Evolutionary conservation across 371 early-diverging fungal genomes (phyloP).

Genomic region (Chytridiales sp.): DNA sequence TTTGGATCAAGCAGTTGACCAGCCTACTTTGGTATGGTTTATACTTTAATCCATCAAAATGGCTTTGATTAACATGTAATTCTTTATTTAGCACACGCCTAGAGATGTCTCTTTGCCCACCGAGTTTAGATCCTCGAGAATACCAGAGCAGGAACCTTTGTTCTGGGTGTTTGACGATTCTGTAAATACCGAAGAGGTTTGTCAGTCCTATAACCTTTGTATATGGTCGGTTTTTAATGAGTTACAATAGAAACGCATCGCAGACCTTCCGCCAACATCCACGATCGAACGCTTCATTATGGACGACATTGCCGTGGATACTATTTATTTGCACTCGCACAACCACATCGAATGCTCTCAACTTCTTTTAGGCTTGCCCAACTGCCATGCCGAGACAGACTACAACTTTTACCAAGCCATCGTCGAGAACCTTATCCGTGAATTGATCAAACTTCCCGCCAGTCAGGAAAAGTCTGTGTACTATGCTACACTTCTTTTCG

Average conservation of each 20-base stretch:
- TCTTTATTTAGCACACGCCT: slow-evolving; percentile 60
- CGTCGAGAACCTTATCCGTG: slow-evolving; percentile 62
- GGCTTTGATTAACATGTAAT: slow-evolving; percentile 42
- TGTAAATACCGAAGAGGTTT: slow-evolving; percentile 33
- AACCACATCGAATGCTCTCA: slow-evolving; percentile 45
- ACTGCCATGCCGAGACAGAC: slow-evolving; percentile 26
- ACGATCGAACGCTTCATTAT: slow-evolving; percentile 71
- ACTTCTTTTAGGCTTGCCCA: slow-evolving; percentile 31
- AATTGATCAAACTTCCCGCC: slow-evolving; percentile 69
- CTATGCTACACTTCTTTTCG: slow-evolving; percentile 78
- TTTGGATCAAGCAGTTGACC: slow-evolving; percentile 41
- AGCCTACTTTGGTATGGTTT: neutral
- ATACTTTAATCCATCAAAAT: slow-evolving; percentile 3
- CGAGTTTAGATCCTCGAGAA: slow-evolving; percentile 26
- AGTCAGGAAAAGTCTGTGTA: slow-evolving; percentile 68
- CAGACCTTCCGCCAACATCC: slow-evolving; percentile 45
- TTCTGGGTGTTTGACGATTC: slow-evolving; percentile 48
- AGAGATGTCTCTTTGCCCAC: slow-evolving; percentile 52
- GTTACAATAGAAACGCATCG: slow-evolving; percentile 5
- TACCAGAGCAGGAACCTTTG: slow-evolving; percentile 34
- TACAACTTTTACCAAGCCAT: slow-evolving; percentile 45
- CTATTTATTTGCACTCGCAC: slow-evolving; percentile 64
- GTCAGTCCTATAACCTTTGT: neutral
- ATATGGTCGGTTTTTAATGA: neutral
- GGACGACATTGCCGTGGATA: slow-evolving; percentile 77